Evolutionary conservation across 768 basidiomycete genomes (phyloP), one percentile per base, ranked within the genome.

Genomic region (Lactarius sanguifluus): DNA sequence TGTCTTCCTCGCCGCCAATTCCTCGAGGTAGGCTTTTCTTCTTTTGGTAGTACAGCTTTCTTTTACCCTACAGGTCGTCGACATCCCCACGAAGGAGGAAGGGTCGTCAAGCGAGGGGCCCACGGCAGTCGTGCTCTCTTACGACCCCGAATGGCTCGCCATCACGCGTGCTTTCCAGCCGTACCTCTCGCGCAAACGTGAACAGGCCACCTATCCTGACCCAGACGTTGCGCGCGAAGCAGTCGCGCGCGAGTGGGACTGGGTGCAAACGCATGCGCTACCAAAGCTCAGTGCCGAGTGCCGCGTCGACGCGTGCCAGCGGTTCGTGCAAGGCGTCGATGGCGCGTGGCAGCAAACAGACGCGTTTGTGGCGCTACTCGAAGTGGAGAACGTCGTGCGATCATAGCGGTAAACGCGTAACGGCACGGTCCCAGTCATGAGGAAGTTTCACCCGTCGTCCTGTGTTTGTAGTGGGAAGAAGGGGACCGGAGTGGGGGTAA

Each of bases 321-420:
- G 36, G n/a, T 72, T 71, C 63, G 23, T 16, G 30, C 55, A n/a
- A 28, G 28, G 30, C 20, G 28, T 38, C 28, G n/a, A 56, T 58
- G 60, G 65, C 9, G 73, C 72, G 20, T 67, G 45, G 18, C 71
- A 66, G 32, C 69, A 98, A 73, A 98, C 95, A 0, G 86, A 85
- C 61, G 88, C 94, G 3, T 91, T 98, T 71, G 92, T 92, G 73
- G 74, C 77, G 23, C 85, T 98, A 85, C 74, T 99, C 45, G 84
- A 83, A 20, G 83, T 98, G 45, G 82, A 86, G 66, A 93, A 96
- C 77, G 89, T 85, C 72, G 80, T 90, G 57, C 30, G 25, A 41
- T 13, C 36, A 38, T 43, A 58, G 13, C 2, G 23, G 30, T 56
- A 6, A 25, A 12, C 4, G 13, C 10, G n/a, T 23, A 47, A 47